phyloP scores from a whole-genome alignment of 139 green algal genomes.

The Chlamydomonas sp. region DNA sequence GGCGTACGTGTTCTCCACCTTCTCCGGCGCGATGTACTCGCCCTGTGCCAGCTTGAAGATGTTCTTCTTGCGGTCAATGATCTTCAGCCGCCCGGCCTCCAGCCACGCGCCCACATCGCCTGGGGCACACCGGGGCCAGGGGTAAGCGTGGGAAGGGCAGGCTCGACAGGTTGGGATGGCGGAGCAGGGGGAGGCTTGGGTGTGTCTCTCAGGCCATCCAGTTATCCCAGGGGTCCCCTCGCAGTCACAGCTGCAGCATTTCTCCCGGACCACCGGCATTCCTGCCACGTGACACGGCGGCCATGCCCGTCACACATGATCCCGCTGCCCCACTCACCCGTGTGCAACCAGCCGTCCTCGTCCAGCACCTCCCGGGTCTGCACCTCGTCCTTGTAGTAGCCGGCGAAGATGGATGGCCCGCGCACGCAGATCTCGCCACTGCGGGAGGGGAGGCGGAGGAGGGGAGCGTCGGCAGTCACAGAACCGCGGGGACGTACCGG shows the following conservation, averaged over 20 bases:
- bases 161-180: too few species aligned
- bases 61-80: conserved; percentile 98
- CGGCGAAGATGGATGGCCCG: conserved; percentile 90
- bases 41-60: conserved; percentile 97
- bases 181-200: too few species aligned
- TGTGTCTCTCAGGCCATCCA: too few species aligned
- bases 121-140: not conserved
- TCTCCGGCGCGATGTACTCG: conserved; percentile 98
- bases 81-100: conserved; percentile 88
- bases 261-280: not conserved
- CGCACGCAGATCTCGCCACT: conserved; percentile 92
- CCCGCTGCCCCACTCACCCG: conserved; percentile 66
- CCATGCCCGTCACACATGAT: not conserved
- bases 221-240: too few species aligned
- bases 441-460: not conserved
- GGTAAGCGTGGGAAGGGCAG: not conserved
- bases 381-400: conserved; percentile 81
- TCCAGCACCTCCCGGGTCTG: conserved; percentile 89
- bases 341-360: conserved; percentile 95
- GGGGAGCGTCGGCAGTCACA: too few species aligned
- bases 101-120: conserved; percentile 84
- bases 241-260: too few species aligned
- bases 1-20: conserved; percentile 95
- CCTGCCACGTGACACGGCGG: too few species aligned
- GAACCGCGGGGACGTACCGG: too few species aligned